Base-by-base conservation (phyloP, 768 basidiomycete genomes). In the Sarcomyxa edulis region DNA sequence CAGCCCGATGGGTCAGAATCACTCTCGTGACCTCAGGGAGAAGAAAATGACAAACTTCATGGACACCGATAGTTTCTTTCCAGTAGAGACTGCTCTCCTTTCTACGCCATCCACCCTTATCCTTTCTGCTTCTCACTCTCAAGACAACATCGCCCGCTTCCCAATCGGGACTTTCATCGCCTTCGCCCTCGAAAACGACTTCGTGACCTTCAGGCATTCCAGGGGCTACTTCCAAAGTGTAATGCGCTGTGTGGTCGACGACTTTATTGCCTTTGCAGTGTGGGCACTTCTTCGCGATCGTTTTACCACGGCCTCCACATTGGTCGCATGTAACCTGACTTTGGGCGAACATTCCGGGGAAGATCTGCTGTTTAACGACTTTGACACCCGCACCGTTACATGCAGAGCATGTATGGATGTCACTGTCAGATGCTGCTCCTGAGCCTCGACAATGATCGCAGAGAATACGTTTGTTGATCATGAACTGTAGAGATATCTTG, bases 381-480 rank as follows among this genome's bases (percentile, higher is more conserved):
- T 87, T 84, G 37, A 95, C 73, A 25, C 96, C 96, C 34, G 78
- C 68, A 14, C 96, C 96, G 37, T 77, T 73, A 54, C 96, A 99
- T 8, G 75, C 74, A 3, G 76, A 58, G 56, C 96, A 99, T n/a
- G 76, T 73, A 51, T 91, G 87, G 33, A 96, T 87, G 54, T 96
- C 89, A 6, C 74, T 60, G 42, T 91, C 88, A 0, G 90, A 87
- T 2, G 91, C 86, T 1, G 96, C 96, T 16, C 96, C 96, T 0
- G 90, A 81, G 16, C 96, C 96, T 53, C 93, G 83, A 64, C 96
- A 99, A 56, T 96, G 89, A 59, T 97, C 93, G 54, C 96, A 99
- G 12, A 99, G 81, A 24, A 95, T 78, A 37, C 81, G 79, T 56
- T 95, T 94, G 59, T 82, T 85, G 56, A 97, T 73, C 68, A 87